A percentile compares a stretch with the other conserved stretches of the same genome.
Conservation (phyloP, 2,329 filamentous ascomycete species). For the Aspergillus sp. region DNA sequence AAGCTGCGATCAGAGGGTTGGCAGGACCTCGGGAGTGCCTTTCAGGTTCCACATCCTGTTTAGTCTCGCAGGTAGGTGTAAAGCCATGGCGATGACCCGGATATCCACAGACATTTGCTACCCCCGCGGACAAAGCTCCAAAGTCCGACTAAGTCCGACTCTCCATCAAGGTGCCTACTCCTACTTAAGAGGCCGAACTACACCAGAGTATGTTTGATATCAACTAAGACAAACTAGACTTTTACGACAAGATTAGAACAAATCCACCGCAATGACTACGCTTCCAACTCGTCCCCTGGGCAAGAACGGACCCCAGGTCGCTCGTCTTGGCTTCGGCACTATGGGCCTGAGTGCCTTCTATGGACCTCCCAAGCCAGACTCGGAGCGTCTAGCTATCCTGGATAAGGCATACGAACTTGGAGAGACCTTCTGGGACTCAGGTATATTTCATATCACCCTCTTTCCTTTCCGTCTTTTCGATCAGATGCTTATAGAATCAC, state of each 20-base stretch:
- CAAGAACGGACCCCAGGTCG: constrained; percentile 27
- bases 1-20: no score
- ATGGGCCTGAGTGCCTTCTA: constrained; percentile 33
- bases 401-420: constrained; percentile 48
- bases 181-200: no score
- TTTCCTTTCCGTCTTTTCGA: background rate
- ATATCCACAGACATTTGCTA: no score
- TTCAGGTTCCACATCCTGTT: no score
- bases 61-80: no score
- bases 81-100: no score
- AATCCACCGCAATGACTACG: background rate
- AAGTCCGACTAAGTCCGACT: background rate
- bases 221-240: no score
- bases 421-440: constrained; percentile 46
- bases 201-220: no score
- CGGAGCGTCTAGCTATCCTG: constrained; percentile 46
- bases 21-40: no score
- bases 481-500: background rate
- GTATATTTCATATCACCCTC: constrained; percentile 14
- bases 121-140: background rate
- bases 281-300: constrained; percentile 28
- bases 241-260: background rate
- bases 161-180: no score
- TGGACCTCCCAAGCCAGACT: constrained; percentile 34
- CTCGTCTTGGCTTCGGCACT: constrained; percentile 28